phyloP scores from a whole-genome alignment of 2,329 filamentous ascomycete genomes.

The Clonostachys sp. region DNA sequence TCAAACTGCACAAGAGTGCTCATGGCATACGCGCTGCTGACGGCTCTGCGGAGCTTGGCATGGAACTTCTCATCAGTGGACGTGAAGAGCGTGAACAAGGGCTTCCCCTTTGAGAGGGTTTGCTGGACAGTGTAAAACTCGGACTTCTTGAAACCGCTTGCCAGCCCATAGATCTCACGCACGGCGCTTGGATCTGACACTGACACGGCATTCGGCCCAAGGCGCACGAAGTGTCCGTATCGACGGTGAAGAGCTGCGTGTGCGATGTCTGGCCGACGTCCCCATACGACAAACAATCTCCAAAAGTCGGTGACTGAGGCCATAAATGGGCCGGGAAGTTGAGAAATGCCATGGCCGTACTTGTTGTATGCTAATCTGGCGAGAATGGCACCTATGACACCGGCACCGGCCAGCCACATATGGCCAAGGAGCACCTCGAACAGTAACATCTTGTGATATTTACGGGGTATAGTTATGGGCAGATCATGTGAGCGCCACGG shows the following conservation, averaged over 20 bases:
- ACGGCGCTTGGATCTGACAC: slow-evolving; percentile 71
- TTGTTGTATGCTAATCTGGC: no score
- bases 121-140: slow-evolving; percentile 80
- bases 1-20: slow-evolving; percentile 42
- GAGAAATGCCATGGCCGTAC: no score
- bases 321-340: no score
- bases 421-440: no score
- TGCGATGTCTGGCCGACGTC: no score
- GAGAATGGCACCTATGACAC: no score
- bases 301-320: no score
- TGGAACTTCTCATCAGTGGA: slow-evolving; percentile 69
- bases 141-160: slow-evolving; percentile 78
- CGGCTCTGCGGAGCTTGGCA: slow-evolving; percentile 27
- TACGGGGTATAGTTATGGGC: no score
- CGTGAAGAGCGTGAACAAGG: slow-evolving; percentile 70
- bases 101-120: slow-evolving; percentile 63
- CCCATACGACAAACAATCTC: background rate
- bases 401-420: no score
- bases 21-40: slow-evolving; percentile 40
- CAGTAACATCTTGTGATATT: no score
- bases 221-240: slow-evolving; percentile 68
- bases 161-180: slow-evolving; percentile 74
- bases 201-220: slow-evolving; percentile 70
- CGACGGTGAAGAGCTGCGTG: slow-evolving; percentile 45
- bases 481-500: no score